Evolutionary conservation across 164 flowering plant species (phyloP).

Genomic region (Stephania yunnanensis): DNA sequence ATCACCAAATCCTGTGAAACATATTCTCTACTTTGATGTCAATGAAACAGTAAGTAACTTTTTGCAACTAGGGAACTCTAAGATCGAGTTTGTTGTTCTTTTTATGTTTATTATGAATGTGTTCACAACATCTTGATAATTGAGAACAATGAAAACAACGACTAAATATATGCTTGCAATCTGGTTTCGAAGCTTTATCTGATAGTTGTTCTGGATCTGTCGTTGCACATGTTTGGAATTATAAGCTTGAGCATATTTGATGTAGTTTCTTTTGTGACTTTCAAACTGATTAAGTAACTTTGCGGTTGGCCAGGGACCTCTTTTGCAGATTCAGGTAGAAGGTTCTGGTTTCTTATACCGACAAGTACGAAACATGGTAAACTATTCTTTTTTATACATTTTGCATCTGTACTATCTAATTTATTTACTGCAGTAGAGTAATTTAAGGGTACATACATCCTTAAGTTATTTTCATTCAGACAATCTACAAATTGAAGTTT

Average conservation of each 20-base stretch:
- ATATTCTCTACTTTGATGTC: constrained; percentile 66
- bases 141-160: background rate
- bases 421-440: too few relatives aligned
- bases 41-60: constrained; percentile 50
- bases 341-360: constrained; percentile 83
- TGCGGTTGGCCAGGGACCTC: constrained; percentile 50
- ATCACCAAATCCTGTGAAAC: constrained; percentile 60
- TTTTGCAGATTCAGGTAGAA: constrained; percentile 89
- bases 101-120: background rate
- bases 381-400: background rate
- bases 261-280: background rate
- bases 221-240: too few relatives aligned
- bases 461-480: background rate
- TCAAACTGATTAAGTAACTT: constrained; percentile 9
- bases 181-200: background rate
- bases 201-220: background rate
- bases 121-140: background rate
- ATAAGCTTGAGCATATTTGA: background rate
- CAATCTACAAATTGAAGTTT: constrained; percentile 2
- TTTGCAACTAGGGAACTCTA: background rate
- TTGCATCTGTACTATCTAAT: background rate
- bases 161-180: background rate
- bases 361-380: constrained; percentile 97
- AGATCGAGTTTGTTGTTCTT: background rate
- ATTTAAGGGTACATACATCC: too few relatives aligned